A percentile compares a stretch with the other conserved stretches of the same genome.
Evolutionary conservation across 2,329 filamentous ascomycete genomes (phyloP).

Genomic region (Eutypella sp.): DNA sequence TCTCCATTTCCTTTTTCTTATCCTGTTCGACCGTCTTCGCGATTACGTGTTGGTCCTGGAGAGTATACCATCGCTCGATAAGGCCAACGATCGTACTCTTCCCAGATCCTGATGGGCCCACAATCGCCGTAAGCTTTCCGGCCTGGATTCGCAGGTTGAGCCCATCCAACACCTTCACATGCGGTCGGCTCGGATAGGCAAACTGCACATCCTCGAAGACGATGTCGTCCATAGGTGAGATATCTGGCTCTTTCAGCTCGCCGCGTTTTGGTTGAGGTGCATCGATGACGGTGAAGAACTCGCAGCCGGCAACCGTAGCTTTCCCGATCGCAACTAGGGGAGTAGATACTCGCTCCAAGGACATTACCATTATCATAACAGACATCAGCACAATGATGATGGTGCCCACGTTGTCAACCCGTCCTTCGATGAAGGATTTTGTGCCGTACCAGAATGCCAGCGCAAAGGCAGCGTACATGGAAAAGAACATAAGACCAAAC

Average conservation of each 20-base stretch:
- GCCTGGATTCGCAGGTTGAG: constrained; percentile 54
- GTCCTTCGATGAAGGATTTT: constrained; percentile 41
- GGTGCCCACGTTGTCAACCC: constrained; percentile 44
- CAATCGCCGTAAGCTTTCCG: constrained; percentile 67
- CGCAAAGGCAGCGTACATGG: constrained; percentile 47
- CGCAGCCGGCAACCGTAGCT: constrained; percentile 52
- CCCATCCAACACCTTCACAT: constrained; percentile 58
- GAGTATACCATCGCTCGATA: constrained; percentile 67
- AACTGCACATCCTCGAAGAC: constrained; percentile 63
- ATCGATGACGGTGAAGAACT: constrained; percentile 53
- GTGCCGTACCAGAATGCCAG: constrained; percentile 61
- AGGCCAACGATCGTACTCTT: constrained; percentile 72
- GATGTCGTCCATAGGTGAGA: constrained; percentile 49
- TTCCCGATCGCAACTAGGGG: constrained; percentile 55
- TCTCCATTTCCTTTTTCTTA: constrained; percentile 35
- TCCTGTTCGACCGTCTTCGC: constrained; percentile 45
- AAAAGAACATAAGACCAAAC: constrained; percentile 52
- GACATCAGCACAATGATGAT: constrained; percentile 55
- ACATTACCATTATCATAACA: constrained; percentile 53
- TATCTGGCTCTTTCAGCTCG: constrained; percentile 42
- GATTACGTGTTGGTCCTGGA: constrained; percentile 49
- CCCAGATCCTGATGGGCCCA: constrained; percentile 67
- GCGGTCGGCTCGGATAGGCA: constrained; percentile 63
- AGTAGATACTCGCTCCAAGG: constrained; percentile 51
- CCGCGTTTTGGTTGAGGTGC: constrained; percentile 37